Percentiles rank a stretch among this genome's conserved stretches.
These are phyloP conservation scores for Chloranthus sessilifolius DNA, from an alignment of 164 flowering plant species.

Conservation along the genomic window DNA sequence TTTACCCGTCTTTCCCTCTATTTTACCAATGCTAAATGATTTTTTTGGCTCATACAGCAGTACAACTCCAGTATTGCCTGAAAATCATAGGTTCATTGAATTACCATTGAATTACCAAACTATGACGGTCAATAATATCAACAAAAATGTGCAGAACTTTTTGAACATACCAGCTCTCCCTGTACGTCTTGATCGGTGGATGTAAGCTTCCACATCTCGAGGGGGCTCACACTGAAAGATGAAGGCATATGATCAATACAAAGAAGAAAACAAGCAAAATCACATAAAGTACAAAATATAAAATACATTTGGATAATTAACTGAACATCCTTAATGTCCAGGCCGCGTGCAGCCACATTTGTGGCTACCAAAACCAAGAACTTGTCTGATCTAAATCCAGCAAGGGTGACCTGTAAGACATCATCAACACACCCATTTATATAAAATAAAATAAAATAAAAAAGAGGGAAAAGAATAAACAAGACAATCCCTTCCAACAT, in stretches of 20 bases:
- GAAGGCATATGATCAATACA: neutral
- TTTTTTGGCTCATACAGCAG: conserved; percentile 89
- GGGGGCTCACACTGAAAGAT: conserved; percentile 89
- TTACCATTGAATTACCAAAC: conserved; percentile 3
- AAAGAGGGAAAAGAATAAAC: no score
- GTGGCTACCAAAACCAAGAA: conserved; percentile 86
- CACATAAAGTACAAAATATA: no score
- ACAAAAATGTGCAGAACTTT: neutral
- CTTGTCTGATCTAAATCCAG: conserved; percentile 86
- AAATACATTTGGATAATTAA: conserved; percentile 86
- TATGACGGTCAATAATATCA: neutral
- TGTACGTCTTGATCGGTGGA: conserved; percentile 96
- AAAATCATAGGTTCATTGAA: neutral
- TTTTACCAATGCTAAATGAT: conserved; percentile 48
- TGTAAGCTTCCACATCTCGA: conserved; percentile 92
- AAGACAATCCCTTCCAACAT: no score
- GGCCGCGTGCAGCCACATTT: conserved; percentile 93
- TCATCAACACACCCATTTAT: no score
- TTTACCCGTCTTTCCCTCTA: conserved; percentile 92
- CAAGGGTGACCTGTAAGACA: conserved; percentile 70
- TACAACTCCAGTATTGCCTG: conserved; percentile 85
- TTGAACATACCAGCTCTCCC: conserved; percentile 77
- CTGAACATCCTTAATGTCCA: conserved; percentile 95
- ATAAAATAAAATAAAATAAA: no score
- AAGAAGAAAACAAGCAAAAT: no score